phyloP scores from a whole-genome alignment of 192 early-diverging fungal genomes.

The Coemansia sp. region DNA sequence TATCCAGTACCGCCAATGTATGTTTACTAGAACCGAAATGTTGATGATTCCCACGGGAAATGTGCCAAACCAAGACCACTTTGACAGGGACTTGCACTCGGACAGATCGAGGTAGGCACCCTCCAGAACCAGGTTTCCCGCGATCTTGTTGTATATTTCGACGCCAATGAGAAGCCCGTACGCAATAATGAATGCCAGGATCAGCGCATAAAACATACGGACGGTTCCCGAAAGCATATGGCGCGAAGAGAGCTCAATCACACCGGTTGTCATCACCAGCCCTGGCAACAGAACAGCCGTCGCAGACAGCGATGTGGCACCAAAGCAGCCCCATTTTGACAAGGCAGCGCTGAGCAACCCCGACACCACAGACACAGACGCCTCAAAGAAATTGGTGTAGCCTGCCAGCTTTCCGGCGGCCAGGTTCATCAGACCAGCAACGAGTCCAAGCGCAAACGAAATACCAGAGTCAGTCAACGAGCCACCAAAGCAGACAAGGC shows the following conservation, averaged over 20 bases:
- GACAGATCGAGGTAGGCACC: conserved; percentile 45
- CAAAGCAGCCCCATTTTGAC: conserved; percentile 59
- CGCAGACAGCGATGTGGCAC: conserved; percentile 60
- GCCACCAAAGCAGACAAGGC: conserved; percentile 67
- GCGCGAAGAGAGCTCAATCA: conserved; percentile 85
- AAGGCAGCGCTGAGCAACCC: conserved; percentile 60
- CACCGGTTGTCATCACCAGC: conserved; percentile 72
- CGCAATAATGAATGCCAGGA: conserved; percentile 74
- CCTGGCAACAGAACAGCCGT: conserved; percentile 68
- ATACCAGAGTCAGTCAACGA: conserved; percentile 66
- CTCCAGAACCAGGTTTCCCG: conserved; percentile 35
- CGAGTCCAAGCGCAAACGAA: conserved; percentile 47
- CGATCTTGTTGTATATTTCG: conserved; percentile 60
- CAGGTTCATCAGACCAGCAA: conserved; percentile 60
- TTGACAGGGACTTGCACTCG: conserved; percentile 41
- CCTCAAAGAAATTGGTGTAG: conserved; percentile 70
- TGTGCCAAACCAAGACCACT: conserved; percentile 56
- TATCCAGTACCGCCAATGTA: conserved; percentile 63
- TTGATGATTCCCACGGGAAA: conserved; percentile 57
- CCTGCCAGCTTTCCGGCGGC: conserved; percentile 59
- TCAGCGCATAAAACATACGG: conserved; percentile 74
- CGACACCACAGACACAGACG: conserved; percentile 58
- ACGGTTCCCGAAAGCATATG: conserved; percentile 89
- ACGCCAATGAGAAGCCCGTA: conserved; percentile 68
- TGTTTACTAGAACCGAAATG: conserved; percentile 61